Evolutionary conservation across 345 rosid species (phyloP).

Genomic region (Euclidium syriacum): DNA sequence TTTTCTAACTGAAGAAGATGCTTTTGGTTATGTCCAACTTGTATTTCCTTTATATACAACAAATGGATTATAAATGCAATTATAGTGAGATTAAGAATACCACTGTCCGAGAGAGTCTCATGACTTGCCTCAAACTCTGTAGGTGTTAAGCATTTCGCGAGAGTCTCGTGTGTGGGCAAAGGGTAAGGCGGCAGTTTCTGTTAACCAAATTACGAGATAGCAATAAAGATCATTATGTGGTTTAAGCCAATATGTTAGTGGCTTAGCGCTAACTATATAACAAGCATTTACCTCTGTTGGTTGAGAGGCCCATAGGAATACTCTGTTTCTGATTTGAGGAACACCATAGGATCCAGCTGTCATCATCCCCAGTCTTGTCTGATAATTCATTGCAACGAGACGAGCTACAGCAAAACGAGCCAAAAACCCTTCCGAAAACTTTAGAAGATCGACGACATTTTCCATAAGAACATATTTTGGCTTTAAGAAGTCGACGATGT

Average conservation of each 20-base stretch:
- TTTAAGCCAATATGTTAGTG: background rate
- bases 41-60: conserved; percentile 25
- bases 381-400: conserved; percentile 43
- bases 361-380: conserved; percentile 43
- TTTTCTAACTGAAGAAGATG: conserved; percentile 18
- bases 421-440: conserved; percentile 33
- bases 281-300: conserved; percentile 31
- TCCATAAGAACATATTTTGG: conserved; percentile 52
- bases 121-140: conserved; percentile 39
- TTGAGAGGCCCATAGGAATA: conserved; percentile 47
- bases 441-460: conserved; percentile 44
- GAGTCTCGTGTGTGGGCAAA: conserved; percentile 42
- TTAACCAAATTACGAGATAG: background rate
- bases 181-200: conserved; percentile 50
- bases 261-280: background rate
- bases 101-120: background rate
- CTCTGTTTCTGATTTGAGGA: conserved; percentile 38
- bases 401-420: conserved; percentile 42
- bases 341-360: conserved; percentile 46
- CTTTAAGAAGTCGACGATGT: conserved; percentile 35
- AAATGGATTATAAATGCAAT: background rate
- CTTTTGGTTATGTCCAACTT: conserved; percentile 25
- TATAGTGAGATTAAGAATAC: background rate
- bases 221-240: background rate
- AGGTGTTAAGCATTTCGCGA: conserved; percentile 11